Conservation (phyloP, 257 asterid genomes). For the Solanum sejunctum region DNA sequence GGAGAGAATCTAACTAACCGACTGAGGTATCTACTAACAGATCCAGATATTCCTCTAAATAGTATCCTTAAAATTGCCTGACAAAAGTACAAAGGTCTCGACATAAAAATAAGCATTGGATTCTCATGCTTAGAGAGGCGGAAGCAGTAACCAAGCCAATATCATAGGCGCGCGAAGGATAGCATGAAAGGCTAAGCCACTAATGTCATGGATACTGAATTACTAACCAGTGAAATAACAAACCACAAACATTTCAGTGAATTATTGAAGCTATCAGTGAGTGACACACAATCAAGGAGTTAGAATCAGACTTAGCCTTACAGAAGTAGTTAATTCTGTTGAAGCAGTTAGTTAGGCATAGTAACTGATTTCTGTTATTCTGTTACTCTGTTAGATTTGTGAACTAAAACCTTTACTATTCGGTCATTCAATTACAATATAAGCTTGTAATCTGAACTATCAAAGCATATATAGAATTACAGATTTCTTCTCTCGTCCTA, state of each 20-base stretch:
- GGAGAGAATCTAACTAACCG: not conserved
- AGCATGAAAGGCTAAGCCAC: not conserved
- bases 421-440: no score
- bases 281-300: no score
- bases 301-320: no score
- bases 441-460: no score
- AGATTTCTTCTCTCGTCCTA: no score
- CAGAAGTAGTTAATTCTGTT: no score
- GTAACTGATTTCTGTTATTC: no score
- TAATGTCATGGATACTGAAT: not conserved
- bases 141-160: not conserved
- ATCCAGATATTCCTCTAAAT: not conserved
- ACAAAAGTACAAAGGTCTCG: not conserved
- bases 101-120: not conserved
- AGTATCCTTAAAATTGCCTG: not conserved
- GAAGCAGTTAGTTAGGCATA: no score
- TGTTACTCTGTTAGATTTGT: no score
- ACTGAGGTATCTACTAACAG: not conserved
- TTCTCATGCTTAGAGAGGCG: not conserved
- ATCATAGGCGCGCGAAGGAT: not conserved
- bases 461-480: no score
- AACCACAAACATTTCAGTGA: not conserved
- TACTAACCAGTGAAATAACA: not conserved
- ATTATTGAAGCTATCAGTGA: not conserved
- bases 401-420: no score